phyloP scores from a whole-genome alignment of 1,284 basidiomycete species.

The Dichomitus squalens region DNA sequence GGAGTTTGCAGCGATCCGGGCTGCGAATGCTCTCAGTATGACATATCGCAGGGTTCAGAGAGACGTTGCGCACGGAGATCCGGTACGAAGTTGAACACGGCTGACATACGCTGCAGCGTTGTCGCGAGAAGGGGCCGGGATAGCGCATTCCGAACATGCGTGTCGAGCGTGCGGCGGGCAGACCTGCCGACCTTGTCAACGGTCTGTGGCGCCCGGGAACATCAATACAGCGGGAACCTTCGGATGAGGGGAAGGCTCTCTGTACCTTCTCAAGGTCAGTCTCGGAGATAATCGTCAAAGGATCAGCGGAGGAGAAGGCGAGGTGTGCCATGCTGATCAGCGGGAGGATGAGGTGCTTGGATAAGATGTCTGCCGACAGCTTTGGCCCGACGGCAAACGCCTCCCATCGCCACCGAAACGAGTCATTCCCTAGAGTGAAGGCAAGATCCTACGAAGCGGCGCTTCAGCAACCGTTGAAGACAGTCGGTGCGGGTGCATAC shows the following conservation, averaged over 20 bases:
- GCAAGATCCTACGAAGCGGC: constrained; percentile 57
- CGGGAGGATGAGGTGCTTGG: constrained; percentile 74
- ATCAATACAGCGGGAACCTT: constrained; percentile 13
- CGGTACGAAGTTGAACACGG: constrained; percentile 63
- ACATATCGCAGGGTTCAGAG: too few relatives aligned
- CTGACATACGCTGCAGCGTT: constrained; percentile 66
- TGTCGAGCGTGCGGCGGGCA: constrained; percentile 67
- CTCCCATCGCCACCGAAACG: constrained; percentile 80
- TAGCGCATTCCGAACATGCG: constrained; percentile 68
- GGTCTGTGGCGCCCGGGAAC: constrained; percentile 42
- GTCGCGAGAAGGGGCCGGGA: constrained; percentile 67
- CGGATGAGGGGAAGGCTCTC: neutral
- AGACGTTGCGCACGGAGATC: constrained; percentile 56
- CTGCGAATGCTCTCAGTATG: constrained; percentile 28
- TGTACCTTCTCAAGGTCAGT: constrained; percentile 67
- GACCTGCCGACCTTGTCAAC: constrained; percentile 69
- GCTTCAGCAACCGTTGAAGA: constrained; percentile 7
- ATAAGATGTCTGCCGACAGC: constrained; percentile 67
- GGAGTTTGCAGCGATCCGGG: constrained; percentile 31
- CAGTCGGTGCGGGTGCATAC: constrained; percentile 39
- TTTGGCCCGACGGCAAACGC: constrained; percentile 63
- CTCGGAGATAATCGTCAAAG: constrained; percentile 54
- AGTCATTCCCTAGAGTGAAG: constrained; percentile 56
- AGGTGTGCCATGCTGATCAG: constrained; percentile 70
- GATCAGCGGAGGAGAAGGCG: constrained; percentile 61